phyloP scores from a whole-genome alignment of 768 basidiomycete genomes.

The Xerocomus potaroensis region DNA sequence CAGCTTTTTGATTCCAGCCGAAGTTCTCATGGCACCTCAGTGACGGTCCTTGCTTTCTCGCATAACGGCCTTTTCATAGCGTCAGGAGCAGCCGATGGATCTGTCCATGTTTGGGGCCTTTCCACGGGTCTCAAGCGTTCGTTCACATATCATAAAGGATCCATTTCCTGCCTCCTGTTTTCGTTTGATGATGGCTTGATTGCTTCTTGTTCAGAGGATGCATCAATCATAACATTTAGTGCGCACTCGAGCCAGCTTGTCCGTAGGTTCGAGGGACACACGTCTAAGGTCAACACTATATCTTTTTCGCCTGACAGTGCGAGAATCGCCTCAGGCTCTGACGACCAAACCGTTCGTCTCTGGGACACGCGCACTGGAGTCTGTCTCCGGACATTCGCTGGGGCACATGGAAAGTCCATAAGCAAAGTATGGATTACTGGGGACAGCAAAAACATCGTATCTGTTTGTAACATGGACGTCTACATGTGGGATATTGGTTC shows the following conservation, averaged over 20 bases:
- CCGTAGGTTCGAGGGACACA: constrained; percentile 15
- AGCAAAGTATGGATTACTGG: constrained; percentile 16
- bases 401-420: constrained; percentile 15
- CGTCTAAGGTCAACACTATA: constrained; percentile 13
- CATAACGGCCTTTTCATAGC: constrained; percentile 7
- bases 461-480: constrained; percentile 13
- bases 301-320: constrained; percentile 18
- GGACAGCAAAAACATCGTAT: constrained; percentile 10
- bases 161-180: constrained; percentile 17
- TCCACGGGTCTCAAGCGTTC: constrained; percentile 2
- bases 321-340: constrained; percentile 20
- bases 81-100: constrained; percentile 13
- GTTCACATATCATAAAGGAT: constrained; percentile 13
- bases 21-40: not conserved
- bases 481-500: constrained; percentile 10
- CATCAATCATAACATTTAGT: constrained; percentile 13
- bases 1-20: constrained; percentile 4
- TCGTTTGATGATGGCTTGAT: constrained; percentile 13
- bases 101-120: constrained; percentile 17
- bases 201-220: constrained; percentile 14
- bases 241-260: constrained; percentile 6
- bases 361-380: constrained; percentile 22
- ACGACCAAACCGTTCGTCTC: constrained; percentile 20
- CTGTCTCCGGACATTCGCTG: constrained; percentile 11
- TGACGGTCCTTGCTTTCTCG: constrained; percentile 12